These are phyloP conservation scores for Salvia rosmarinus DNA, from an alignment of 257 asterid genomes.

Conservation along the genomic window DNA sequence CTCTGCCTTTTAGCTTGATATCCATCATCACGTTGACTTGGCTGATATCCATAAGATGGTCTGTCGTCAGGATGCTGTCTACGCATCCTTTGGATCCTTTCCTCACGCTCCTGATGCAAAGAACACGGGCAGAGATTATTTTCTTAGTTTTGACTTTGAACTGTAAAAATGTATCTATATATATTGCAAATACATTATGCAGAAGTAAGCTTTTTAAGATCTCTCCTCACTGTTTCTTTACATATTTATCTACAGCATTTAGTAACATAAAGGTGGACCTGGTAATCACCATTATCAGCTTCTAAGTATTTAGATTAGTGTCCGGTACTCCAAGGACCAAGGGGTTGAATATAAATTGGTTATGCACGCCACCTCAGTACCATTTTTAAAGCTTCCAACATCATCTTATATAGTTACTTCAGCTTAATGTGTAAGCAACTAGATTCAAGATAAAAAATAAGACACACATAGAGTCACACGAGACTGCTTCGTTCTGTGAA, in stretches of 20 bases:
- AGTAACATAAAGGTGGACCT: constrained; percentile 1
- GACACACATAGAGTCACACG: constrained; percentile 2
- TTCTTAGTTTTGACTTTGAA: constrained; percentile 8
- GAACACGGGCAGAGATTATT: constrained; percentile 30
- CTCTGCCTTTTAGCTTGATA: constrained; percentile 67
- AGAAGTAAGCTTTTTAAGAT: constrained; percentile 20
- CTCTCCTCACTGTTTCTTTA: constrained; percentile 6
- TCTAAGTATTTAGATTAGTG: neutral
- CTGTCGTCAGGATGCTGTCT: constrained; percentile 73
- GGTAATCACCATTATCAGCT: constrained; percentile 18
- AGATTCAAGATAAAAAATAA: neutral
- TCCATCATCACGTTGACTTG: constrained; percentile 54
- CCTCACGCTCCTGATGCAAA: constrained; percentile 82
- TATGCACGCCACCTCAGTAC: constrained; percentile 3
- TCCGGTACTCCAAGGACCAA: constrained; percentile 22
- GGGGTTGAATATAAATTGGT: constrained; percentile 4
- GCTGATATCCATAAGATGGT: constrained; percentile 58
- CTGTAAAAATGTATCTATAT: constrained; percentile 7
- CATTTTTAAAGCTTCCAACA: neutral
- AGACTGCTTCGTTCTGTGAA: neutral
- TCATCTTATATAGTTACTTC: neutral
- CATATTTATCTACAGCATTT: constrained; percentile 1
- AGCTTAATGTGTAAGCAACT: neutral
- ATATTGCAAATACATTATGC: constrained; percentile 6
- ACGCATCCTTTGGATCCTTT: constrained; percentile 68